Percentiles rank a stretch among this genome's conserved stretches.
phyloP scores from a whole-genome alignment of 108 stramenopile genomes.

The Chaetoceros muelleri region DNA sequence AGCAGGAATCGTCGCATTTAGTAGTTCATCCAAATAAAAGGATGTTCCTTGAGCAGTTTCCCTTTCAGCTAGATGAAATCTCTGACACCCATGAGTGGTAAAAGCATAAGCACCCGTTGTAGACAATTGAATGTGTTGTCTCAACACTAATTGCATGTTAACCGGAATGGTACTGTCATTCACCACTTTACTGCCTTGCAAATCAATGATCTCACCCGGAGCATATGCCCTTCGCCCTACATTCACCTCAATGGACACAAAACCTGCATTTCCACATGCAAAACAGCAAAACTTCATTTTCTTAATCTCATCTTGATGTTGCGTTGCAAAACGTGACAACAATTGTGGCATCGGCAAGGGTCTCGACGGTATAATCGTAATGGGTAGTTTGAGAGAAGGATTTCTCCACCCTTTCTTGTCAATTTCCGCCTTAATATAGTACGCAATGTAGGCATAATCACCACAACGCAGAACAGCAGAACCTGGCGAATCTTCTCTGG shows the following conservation, averaged over 20 bases:
- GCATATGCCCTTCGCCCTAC: constrained; percentile 5
- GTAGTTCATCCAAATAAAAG: neutral
- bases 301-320: neutral
- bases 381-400: constrained; percentile 1
- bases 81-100: neutral
- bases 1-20: constrained; percentile 1
- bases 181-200: constrained; percentile 2
- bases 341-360: constrained; percentile 2
- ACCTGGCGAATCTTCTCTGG: constrained; percentile 6
- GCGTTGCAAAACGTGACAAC: neutral
- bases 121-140: neutral
- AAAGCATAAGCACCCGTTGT: neutral
- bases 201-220: constrained; percentile 6
- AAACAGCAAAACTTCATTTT: neutral
- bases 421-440: constrained; percentile 8
- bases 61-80: neutral
- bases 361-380: constrained; percentile 9
- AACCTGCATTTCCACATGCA: neutral
- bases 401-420: constrained; percentile 6
- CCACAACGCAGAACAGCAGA: constrained; percentile 9
- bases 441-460: constrained; percentile 5
- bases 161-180: constrained; percentile 2
- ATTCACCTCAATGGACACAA: neutral
- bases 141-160: neutral
- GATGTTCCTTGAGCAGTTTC: neutral